Conservation (phyloP, 2,329 filamentous ascomycete genomes). For the Sclerotinia subarctica region DNA sequence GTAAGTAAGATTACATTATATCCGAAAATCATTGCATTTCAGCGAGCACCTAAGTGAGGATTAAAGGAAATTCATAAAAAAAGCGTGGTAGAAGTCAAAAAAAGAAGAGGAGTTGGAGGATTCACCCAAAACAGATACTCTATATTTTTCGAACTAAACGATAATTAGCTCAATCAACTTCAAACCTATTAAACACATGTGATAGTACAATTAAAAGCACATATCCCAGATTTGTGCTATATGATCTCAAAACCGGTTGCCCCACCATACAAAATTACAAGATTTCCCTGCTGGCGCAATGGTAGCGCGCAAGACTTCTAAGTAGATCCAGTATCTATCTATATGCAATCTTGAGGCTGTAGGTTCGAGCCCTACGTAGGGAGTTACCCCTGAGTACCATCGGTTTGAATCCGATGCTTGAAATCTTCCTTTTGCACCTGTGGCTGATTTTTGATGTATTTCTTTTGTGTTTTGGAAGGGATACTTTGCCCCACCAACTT, state of each 20-base stretch:
- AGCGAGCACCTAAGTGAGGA: neutral
- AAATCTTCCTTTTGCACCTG: neutral
- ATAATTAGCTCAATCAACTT: neutral
- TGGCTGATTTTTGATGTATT: neutral
- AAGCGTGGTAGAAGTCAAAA: too few species aligned
- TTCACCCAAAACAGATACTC: too few species aligned
- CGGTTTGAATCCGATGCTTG: neutral
- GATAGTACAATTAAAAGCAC: neutral
- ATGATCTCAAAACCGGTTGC: rapidly evolving
- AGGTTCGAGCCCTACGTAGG: conserved; percentile 9
- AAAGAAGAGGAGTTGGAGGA: too few species aligned
- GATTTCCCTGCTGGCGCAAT: conserved; percentile 18
- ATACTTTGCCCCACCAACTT: neutral
- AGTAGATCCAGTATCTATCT: neutral
- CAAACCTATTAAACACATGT: too few species aligned
- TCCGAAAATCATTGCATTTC: neutral
- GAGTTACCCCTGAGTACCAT: conserved; percentile 13
- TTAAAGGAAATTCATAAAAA: neutral
- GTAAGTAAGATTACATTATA: neutral
- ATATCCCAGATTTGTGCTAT: rapidly evolving
- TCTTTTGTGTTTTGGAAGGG: too few species aligned
- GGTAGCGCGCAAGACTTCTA: conserved; percentile 18
- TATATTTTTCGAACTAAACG: neutral
- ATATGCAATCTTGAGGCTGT: neutral
- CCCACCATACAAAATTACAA: neutral